These are phyloP conservation scores for Erysimum pusillum DNA, from an alignment of 441 rosid species.

Conservation along the genomic window DNA sequence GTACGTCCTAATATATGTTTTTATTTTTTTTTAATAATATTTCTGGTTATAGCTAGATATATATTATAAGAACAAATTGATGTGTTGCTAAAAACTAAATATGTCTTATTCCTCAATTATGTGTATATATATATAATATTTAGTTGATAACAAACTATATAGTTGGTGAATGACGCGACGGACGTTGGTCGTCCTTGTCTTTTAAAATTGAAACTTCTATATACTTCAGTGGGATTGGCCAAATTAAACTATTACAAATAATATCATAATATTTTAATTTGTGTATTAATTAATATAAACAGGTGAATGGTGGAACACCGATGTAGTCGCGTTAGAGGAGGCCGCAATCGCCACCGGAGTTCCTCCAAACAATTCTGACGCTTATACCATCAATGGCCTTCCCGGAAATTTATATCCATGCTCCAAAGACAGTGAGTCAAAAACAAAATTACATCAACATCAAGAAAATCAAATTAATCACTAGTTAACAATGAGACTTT, in stretches of 20 bases:
- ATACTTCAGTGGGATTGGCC: not conserved
- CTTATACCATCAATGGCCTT: conserved; percentile 82
- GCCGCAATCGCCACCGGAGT: conserved; percentile 62
- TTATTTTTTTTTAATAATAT: no score
- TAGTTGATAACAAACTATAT: not conserved
- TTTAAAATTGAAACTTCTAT: conserved; percentile 8
- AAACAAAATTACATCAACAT: not conserved
- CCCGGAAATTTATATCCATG: conserved; percentile 92
- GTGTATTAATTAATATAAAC: conserved; percentile 31
- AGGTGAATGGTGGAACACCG: conserved; percentile 97
- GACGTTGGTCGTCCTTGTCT: conserved; percentile 20
- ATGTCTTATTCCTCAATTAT: not conserved
- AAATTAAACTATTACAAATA: not conserved
- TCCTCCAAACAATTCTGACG: conserved; percentile 70
- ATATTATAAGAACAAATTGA: not conserved
- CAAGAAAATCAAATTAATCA: not conserved
- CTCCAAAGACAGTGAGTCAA: conserved; percentile 66
- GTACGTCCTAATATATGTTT: conserved; percentile 43
- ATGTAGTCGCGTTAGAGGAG: conserved; percentile 63
- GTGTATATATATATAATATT: not conserved
- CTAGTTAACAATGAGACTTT: not conserved
- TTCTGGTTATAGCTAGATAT: not conserved
- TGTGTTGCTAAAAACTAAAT: not conserved
- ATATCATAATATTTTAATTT: not conserved
- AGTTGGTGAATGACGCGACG: conserved; percentile 27